These are phyloP conservation scores for Pyrenophora graminea DNA, from an alignment of 2,329 filamentous ascomycete species.

Conservation along the genomic window DNA sequence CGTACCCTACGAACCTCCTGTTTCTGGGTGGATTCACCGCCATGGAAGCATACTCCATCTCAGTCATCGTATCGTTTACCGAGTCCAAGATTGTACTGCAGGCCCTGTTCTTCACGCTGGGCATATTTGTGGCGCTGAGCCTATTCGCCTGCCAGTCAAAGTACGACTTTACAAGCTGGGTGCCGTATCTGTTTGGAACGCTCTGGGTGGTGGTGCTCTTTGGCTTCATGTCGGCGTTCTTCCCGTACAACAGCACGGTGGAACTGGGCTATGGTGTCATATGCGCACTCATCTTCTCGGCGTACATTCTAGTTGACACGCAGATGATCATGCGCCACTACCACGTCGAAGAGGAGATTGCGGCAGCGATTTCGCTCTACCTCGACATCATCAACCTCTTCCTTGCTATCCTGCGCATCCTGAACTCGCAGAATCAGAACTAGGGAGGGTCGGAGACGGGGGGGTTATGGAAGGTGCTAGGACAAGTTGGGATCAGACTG, in stretches of 20 bases:
- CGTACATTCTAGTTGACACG: conserved; percentile 94
- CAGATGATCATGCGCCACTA: conserved; percentile 95
- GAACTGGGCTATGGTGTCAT: conserved; percentile 86
- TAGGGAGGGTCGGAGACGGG: conserved; percentile 49
- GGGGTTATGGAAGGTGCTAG: background rate
- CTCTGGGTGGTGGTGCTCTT: conserved; percentile 92
- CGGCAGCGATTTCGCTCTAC: conserved; percentile 91
- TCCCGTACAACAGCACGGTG: conserved; percentile 77
- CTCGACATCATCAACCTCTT: conserved; percentile 97
- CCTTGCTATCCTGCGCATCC: conserved; percentile 89
- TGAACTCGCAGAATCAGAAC: conserved; percentile 96
- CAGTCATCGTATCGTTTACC: conserved; percentile 91
- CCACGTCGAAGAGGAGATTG: conserved; percentile 97
- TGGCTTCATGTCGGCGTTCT: conserved; percentile 88
- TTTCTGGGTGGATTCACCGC: conserved; percentile 91
- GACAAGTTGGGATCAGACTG: background rate
- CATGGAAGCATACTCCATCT: conserved; percentile 91
- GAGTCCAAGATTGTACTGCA: conserved; percentile 82
- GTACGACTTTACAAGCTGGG: conserved; percentile 98
- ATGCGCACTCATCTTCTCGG: conserved; percentile 85
- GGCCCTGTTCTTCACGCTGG: conserved; percentile 81
- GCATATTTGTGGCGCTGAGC: conserved; percentile 66
- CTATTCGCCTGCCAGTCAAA: conserved; percentile 95
- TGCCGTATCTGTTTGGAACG: conserved; percentile 88
- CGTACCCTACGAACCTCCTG: conserved; percentile 89